Base-by-base conservation (phyloP, 2,329 filamentous ascomycete species). In the Apiospora rasikravindrae region DNA sequence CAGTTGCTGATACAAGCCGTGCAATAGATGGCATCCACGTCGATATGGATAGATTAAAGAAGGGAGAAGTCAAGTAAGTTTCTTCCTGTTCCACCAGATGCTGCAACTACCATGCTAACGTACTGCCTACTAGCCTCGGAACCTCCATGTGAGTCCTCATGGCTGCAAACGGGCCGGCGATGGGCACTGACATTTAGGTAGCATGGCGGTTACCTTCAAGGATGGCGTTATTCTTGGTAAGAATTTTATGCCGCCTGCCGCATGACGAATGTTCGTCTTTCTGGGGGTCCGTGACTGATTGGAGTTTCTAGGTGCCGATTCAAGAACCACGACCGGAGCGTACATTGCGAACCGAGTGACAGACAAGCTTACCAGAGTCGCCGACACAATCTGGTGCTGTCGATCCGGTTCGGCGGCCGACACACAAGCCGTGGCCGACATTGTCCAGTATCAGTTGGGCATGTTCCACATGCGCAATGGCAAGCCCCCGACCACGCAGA, bases 311-410 rank as follows among this genome's bases (percentile, higher is more conserved):
- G 94, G 96, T 76, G 96, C 96, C 79, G 96, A 99, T 84, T 98
- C 95, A 80, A 92, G 96, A 87, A 99, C 96, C 77, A 99, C 96
- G 67, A 99, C 96, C 71, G 96, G 96, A 79, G 92, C 96, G 78
- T 99, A 98, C 89, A 98, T 99, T 81, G 96, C 96, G 79, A 99
- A 99, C 85, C 93, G 96, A 88, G 96, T 99, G 76, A 99, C 96
- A 76, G 96, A 99, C 89, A 99, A 99, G 88, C 91, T 99, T 82
- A 99, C 96, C 80, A 93, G 95, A 87, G 96, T 99, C 74, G 94
- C 97, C 86, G 96, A 99, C 84, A 98, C 96, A 73, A 98, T 99
- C 85, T 99, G 96, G 96, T 99, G 96, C 87, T 99, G 96, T 87
- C 93, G 96, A 80, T 98, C 96, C 74, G 96, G 96, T 69, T 99